A percentile compares a stretch with the other conserved stretches of the same genome.
Conservation (phyloP, 768 basidiomycete species). For the Candolleomyces aberdarensis region DNA sequence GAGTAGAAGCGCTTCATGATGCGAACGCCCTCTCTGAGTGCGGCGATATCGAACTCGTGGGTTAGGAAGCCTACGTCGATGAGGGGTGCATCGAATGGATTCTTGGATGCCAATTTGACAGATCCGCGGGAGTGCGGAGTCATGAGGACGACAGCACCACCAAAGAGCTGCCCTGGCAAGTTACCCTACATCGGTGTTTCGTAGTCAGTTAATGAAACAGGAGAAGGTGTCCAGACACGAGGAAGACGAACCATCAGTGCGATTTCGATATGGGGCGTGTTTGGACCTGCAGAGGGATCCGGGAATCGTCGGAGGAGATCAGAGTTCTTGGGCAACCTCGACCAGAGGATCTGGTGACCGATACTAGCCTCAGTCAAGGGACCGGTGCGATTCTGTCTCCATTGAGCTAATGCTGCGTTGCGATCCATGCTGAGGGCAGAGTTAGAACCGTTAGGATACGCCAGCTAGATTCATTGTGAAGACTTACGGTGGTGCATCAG, state of each 20-base stretch:
- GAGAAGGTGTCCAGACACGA: neutral
- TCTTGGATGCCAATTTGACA: slow-evolving; percentile 15
- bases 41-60: slow-evolving; percentile 15
- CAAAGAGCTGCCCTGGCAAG: slow-evolving; percentile 17
- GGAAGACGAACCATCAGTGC: neutral
- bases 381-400: slow-evolving; percentile 6
- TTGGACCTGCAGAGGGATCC: slow-evolving; percentile 10
- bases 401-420: neutral
- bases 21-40: slow-evolving; percentile 16
- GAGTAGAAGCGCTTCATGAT: slow-evolving; percentile 11
- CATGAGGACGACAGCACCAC: slow-evolving; percentile 17
- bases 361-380: slow-evolving; percentile 4
- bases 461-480: neutral
- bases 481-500: neutral
- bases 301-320: neutral
- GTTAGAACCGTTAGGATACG: neutral
- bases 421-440: neutral
- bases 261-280: slow-evolving; percentile 12
- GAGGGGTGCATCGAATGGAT: slow-evolving; percentile 23
- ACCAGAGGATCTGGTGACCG: slow-evolving; percentile 8
- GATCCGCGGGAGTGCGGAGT: slow-evolving; percentile 29
- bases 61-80: slow-evolving; percentile 18
- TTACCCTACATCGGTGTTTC: slow-evolving; percentile 1
- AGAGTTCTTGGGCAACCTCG: slow-evolving; percentile 4
- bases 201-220: neutral